phyloP scores from a whole-genome alignment of 2,329 filamentous ascomycete genomes.

The Colletotrichum incanum region DNA sequence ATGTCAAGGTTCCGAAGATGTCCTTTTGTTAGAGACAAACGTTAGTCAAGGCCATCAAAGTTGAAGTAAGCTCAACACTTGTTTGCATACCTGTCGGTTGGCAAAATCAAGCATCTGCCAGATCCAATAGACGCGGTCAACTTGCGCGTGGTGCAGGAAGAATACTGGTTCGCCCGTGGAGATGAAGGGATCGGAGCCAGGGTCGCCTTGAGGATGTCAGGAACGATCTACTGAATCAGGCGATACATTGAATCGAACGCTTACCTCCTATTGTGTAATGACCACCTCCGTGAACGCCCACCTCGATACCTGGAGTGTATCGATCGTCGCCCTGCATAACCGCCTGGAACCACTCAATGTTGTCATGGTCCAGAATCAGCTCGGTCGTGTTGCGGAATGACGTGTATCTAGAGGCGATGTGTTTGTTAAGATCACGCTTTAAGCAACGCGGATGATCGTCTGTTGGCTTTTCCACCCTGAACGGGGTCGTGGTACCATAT shows the following conservation, averaged over 20 bases:
- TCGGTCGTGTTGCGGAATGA: constrained; percentile 47
- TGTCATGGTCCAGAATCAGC: constrained; percentile 50
- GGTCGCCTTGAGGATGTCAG: constrained; percentile 53
- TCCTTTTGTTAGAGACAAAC: constrained; percentile 7
- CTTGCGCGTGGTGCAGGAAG: constrained; percentile 61
- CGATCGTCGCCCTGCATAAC: constrained; percentile 54
- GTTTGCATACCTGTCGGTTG: constrained; percentile 49
- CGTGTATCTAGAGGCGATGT: constrained; percentile 43
- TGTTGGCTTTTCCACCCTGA: constrained; percentile 46
- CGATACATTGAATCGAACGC: neutral
- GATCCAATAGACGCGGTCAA: constrained; percentile 64
- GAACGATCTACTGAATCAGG: neutral
- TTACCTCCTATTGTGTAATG: constrained; percentile 57
- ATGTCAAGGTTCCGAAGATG: constrained; percentile 59
- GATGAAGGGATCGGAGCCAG: constrained; percentile 61
- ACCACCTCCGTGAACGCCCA: constrained; percentile 57
- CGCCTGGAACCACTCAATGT: constrained; percentile 52
- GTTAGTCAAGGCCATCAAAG: neutral
- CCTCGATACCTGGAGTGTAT: constrained; percentile 45
- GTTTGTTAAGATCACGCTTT: constrained; percentile 54
- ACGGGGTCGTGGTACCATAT: constrained; percentile 39
- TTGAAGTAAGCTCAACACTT: neutral
- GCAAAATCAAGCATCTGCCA: constrained; percentile 63
- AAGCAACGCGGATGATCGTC: constrained; percentile 60
- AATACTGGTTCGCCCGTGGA: constrained; percentile 62